A percentile compares a stretch with the other conserved stretches of the same genome.
These are phyloP conservation scores for Arabis alpina DNA, from an alignment of 345 rosid species.

Conservation along the genomic window DNA sequence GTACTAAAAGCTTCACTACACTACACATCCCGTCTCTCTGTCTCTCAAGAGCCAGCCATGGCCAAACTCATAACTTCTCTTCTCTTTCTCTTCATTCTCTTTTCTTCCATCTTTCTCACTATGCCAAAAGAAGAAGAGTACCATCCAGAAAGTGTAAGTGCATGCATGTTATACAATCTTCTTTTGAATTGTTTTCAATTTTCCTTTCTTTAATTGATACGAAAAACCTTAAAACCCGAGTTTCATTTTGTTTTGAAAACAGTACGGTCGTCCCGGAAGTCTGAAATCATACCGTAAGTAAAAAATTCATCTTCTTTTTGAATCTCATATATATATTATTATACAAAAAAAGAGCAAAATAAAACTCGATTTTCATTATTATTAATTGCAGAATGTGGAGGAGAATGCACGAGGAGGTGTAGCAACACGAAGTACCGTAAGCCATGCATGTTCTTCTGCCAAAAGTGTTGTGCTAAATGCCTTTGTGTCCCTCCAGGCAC, in stretches of 20 bases:
- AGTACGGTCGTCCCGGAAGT: constrained; percentile 60
- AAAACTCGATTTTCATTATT: background rate
- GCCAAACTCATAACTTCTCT: constrained; percentile 41
- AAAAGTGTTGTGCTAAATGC: constrained; percentile 74
- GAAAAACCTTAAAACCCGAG: background rate
- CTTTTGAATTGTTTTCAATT: background rate
- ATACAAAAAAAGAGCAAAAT: background rate
- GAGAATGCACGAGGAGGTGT: constrained; percentile 69
- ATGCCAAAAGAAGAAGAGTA: constrained; percentile 48
- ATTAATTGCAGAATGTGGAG: constrained; percentile 50
- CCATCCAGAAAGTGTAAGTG: constrained; percentile 49
- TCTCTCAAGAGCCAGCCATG: constrained; percentile 38
- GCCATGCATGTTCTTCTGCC: constrained; percentile 80
- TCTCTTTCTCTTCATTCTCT: constrained; percentile 36
- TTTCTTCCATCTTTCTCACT: constrained; percentile 34
- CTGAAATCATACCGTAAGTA: constrained; percentile 57
- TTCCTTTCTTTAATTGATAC: background rate
- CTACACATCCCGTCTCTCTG: background rate
- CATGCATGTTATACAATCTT: background rate
- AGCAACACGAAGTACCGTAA: constrained; percentile 64
- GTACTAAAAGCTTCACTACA: constrained; percentile 30
- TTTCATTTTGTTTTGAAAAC: constrained; percentile 17
- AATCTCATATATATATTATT: background rate
- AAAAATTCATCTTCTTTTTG: background rate
- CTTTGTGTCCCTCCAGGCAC: constrained; percentile 84